phyloP scores from a whole-genome alignment of 257 asterid genomes.

The Buddleja alternifolia region DNA sequence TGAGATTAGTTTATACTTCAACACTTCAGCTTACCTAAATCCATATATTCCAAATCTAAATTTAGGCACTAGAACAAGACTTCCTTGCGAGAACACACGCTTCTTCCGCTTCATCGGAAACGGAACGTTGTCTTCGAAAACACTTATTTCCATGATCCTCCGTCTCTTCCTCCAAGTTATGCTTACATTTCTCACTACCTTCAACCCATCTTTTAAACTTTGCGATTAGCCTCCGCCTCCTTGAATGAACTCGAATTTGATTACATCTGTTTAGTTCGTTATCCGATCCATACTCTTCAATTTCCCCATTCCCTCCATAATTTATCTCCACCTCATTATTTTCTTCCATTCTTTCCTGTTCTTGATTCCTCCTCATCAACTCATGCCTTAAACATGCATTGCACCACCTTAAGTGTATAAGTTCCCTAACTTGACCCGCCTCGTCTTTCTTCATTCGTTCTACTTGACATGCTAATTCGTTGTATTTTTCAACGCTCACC shows the following conservation, averaged over 20 bases:
- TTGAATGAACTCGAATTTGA: conserved; percentile 39
- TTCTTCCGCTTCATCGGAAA: conserved; percentile 32
- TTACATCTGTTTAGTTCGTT: conserved; percentile 32
- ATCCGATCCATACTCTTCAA: conserved; percentile 39
- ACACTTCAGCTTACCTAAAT: too few species aligned
- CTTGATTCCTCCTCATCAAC: conserved; percentile 44
- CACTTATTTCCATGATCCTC: conserved; percentile 38
- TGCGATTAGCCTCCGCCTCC: conserved; percentile 45
- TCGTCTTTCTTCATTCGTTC: conserved; percentile 37
- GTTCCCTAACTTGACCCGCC: conserved; percentile 40
- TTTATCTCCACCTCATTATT: conserved; percentile 12
- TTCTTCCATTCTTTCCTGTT: conserved; percentile 33
- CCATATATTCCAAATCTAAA: background rate
- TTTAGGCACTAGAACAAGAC: conserved; percentile 54
- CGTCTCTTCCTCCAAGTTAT: conserved; percentile 30
- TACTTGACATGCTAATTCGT: conserved; percentile 29
- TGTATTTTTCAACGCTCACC: conserved; percentile 32
- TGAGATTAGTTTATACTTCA: too few species aligned
- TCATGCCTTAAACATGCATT: conserved; percentile 60
- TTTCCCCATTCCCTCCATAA: conserved; percentile 28
- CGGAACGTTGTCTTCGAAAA: conserved; percentile 39
- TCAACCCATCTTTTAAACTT: conserved; percentile 69
- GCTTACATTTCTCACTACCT: conserved; percentile 40
- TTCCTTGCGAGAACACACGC: conserved; percentile 39
- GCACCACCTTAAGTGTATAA: conserved; percentile 51